phyloP scores from a whole-genome alignment of 2,329 filamentous ascomycete species.

The Mollisia scopiformis region DNA sequence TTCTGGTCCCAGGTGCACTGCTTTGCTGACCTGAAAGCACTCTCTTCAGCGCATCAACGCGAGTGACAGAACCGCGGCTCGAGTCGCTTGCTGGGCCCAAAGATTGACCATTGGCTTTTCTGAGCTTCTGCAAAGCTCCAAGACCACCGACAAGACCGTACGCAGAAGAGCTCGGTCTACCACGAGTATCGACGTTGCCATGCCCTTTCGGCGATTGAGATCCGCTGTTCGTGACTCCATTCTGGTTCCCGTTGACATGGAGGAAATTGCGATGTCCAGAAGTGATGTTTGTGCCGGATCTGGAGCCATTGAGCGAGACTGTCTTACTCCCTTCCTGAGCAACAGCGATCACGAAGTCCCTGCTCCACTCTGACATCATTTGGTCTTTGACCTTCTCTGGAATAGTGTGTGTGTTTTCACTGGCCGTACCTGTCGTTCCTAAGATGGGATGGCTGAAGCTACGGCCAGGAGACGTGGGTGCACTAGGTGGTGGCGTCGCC shows the following conservation, averaged over 20 bases:
- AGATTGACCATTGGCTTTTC: conserved; percentile 59
- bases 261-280: conserved; percentile 54
- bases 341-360: conserved; percentile 70
- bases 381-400: conserved; percentile 71
- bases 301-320: conserved; percentile 76
- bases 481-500: conserved; percentile 68
- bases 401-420: conserved; percentile 55
- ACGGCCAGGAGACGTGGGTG: conserved; percentile 69
- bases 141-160: conserved; percentile 36
- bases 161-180: conserved; percentile 33
- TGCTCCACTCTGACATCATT: conserved; percentile 80
- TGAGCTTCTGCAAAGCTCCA: conserved; percentile 46
- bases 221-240: conserved; percentile 41
- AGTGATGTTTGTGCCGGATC: conserved; percentile 56
- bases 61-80: conserved; percentile 55
- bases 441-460: conserved; percentile 65
- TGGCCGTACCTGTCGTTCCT: conserved; percentile 46
- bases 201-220: conserved; percentile 48
- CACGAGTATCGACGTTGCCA: conserved; percentile 25
- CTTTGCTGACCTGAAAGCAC: conserved; percentile 56
- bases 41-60: conserved; percentile 66
- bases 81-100: conserved; percentile 44
- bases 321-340: conserved; percentile 72
- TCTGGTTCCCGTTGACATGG: conserved; percentile 55
- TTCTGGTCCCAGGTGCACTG: conserved; percentile 40